Evolutionary conservation across 129 eudicot species (phyloP).

Genomic region (Mikania micrantha): DNA sequence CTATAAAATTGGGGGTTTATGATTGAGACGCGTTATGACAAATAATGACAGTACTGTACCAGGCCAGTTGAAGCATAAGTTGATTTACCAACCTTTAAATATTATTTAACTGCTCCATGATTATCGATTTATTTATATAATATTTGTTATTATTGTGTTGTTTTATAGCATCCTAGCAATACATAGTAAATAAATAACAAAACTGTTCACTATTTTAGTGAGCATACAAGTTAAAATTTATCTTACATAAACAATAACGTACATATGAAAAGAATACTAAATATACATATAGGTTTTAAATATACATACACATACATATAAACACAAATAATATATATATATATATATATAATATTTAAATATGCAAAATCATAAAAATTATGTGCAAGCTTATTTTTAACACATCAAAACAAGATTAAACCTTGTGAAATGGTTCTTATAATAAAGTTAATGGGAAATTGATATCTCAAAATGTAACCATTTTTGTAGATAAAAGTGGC

Average conservation of each 20-base stretch:
- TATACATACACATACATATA: too few relatives aligned
- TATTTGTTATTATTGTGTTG: background rate
- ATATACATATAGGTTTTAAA: too few relatives aligned
- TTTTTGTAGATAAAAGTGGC: too few relatives aligned
- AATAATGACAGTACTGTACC: conserved; percentile 7
- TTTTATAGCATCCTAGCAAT: background rate
- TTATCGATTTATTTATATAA: background rate
- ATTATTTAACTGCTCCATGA: background rate
- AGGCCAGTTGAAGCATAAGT: conserved; percentile 2
- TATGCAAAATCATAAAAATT: too few relatives aligned
- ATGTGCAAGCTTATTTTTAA: background rate
- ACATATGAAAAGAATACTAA: too few relatives aligned
- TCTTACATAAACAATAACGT: too few relatives aligned
- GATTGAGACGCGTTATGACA: conserved; percentile 18
- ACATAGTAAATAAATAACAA: too few relatives aligned
- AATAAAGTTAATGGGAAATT: background rate
- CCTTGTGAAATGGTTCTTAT: background rate
- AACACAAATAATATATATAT: too few relatives aligned
- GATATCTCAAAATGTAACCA: too few relatives aligned
- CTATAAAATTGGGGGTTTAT: conserved; percentile 12
- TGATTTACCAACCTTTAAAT: conserved; percentile 2
- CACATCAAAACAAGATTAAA: background rate
- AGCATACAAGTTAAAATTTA: too few relatives aligned
- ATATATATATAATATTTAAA: too few relatives aligned
- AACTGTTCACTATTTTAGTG: too few relatives aligned